Conservation (phyloP, 2,329 filamentous ascomycete genomes). For the Venturia oleaginea region DNA sequence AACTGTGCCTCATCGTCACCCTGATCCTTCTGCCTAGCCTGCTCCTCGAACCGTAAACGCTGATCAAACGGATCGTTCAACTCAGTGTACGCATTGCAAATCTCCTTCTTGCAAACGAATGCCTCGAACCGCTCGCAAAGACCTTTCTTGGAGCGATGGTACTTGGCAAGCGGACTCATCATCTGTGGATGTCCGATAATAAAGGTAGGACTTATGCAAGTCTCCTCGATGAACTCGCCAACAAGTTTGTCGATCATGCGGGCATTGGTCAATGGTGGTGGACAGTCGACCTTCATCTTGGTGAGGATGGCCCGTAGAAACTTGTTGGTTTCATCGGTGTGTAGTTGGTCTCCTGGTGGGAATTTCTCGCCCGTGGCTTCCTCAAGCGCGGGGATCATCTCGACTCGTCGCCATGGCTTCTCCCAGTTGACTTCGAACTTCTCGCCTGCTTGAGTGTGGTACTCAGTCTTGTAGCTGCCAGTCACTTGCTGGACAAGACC, state of each 20-base stretch:
- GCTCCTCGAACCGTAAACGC: slow-evolving; percentile 84
- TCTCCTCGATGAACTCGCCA: slow-evolving; percentile 88
- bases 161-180: slow-evolving; percentile 96
- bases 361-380: slow-evolving; percentile 88
- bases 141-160: slow-evolving; percentile 70
- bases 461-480: slow-evolving; percentile 75
- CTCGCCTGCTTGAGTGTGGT: slow-evolving; percentile 79
- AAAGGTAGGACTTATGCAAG: slow-evolving; percentile 87
- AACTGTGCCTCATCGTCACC: slow-evolving; percentile 96
- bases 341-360: slow-evolving; percentile 77
- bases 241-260: slow-evolving; percentile 90
- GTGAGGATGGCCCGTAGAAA: slow-evolving; percentile 78
- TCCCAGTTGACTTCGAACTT: slow-evolving; percentile 92
- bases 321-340: slow-evolving; percentile 79
- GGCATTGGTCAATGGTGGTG: slow-evolving; percentile 82
- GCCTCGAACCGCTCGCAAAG: slow-evolving; percentile 96
- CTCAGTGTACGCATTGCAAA: slow-evolving; percentile 95
- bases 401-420: slow-evolving; percentile 81
- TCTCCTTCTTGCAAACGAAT: slow-evolving; percentile 96
- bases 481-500: slow-evolving; percentile 82
- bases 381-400: slow-evolving; percentile 94
- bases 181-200: slow-evolving; percentile 71
- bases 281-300: slow-evolving; percentile 86
- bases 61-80: slow-evolving; percentile 94
- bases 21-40: slow-evolving; percentile 89